A percentile compares a stretch with the other conserved stretches of the same genome.
These are phyloP conservation scores for Cercospora zeae-maydis DNA, from an alignment of 2,329 filamentous ascomycete species.

Conservation along the genomic window DNA sequence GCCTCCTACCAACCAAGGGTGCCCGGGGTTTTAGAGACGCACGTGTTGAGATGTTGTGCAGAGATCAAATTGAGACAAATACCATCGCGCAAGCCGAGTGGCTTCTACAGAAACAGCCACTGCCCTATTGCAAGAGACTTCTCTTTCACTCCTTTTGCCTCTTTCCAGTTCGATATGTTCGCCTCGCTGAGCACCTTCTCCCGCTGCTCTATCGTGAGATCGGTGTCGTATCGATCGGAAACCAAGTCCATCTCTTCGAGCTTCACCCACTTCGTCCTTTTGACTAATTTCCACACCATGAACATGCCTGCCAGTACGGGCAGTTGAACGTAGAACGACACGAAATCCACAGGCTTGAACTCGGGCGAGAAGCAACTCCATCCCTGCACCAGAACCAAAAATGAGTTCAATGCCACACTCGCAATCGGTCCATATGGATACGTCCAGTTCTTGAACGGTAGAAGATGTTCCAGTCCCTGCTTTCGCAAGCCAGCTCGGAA, in stretches of 20 bases:
- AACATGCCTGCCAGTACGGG: constrained; percentile 57
- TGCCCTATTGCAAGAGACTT: constrained; percentile 15
- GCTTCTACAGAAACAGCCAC: constrained; percentile 21
- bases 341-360: constrained; percentile 58
- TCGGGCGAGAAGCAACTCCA: constrained; percentile 60
- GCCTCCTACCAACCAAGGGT: too few relatives aligned
- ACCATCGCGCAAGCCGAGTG: neutral
- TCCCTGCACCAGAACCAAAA: constrained; percentile 62
- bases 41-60: neutral
- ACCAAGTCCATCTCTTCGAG: constrained; percentile 50
- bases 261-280: constrained; percentile 48
- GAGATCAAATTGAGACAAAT: neutral
- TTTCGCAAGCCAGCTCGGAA: constrained; percentile 57
- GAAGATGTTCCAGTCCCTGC: constrained; percentile 59
- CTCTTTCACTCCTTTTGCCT: constrained; percentile 16
- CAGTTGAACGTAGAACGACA: constrained; percentile 59
- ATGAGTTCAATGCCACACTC: constrained; percentile 54
- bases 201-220: constrained; percentile 19
- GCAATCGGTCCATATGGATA: constrained; percentile 61
- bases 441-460: constrained; percentile 65
- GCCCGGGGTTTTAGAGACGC: too few relatives aligned
- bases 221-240: constrained; percentile 25
- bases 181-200: constrained; percentile 18
- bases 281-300: constrained; percentile 53
- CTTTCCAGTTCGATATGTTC: constrained; percentile 15